A percentile compares a stretch with the other conserved stretches of the same genome.
Conservation (phyloP, 2,329 filamentous ascomycete species). For the Exophiala spinifera region DNA sequence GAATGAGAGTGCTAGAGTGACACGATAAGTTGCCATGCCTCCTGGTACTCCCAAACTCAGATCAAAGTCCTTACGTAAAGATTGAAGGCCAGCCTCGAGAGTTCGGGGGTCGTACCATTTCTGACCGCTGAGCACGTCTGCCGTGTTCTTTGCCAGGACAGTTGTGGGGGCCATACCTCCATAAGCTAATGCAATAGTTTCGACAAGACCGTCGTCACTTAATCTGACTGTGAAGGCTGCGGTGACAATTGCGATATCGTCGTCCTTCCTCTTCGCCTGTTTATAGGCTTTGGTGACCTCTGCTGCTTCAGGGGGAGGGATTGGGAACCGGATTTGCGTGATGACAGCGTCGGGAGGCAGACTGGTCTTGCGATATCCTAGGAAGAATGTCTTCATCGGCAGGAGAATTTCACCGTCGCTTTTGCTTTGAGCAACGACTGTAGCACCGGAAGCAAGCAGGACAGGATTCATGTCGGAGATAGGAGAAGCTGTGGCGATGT, state of each 20-base stretch:
- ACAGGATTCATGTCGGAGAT: constrained; percentile 97
- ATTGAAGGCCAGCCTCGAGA: constrained; percentile 83
- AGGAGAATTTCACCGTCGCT: constrained; percentile 66
- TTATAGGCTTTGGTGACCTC: constrained; percentile 92
- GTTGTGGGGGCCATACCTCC: constrained; percentile 94
- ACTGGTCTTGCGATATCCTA: constrained; percentile 81
- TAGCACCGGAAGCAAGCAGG: constrained; percentile 80
- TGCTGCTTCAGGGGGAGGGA: constrained; percentile 63
- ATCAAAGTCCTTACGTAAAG: constrained; percentile 85
- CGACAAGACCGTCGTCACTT: constrained; percentile 65
- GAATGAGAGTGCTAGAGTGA: constrained; percentile 84
- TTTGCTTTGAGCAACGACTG: constrained; percentile 73
- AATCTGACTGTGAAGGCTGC: constrained; percentile 74
- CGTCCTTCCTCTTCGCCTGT: constrained; percentile 93
- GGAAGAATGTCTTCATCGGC: constrained; percentile 89
- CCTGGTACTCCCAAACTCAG: constrained; percentile 87
- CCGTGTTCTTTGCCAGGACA: constrained; percentile 76
- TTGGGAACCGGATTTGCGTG: constrained; percentile 76
- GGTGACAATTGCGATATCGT: constrained; percentile 97
- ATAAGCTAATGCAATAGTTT: constrained; percentile 77
- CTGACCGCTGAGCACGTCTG: constrained; percentile 71
- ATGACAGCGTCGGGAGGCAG: constrained; percentile 80
- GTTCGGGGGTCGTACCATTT: constrained; percentile 76
- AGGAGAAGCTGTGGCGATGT: constrained; percentile 88
- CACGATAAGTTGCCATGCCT: constrained; percentile 95